A percentile compares a stretch with the other conserved stretches of the same genome.
These are phyloP conservation scores for Marasmius oreades DNA, from an alignment of 1,284 basidiomycete species.

Conservation along the genomic window DNA sequence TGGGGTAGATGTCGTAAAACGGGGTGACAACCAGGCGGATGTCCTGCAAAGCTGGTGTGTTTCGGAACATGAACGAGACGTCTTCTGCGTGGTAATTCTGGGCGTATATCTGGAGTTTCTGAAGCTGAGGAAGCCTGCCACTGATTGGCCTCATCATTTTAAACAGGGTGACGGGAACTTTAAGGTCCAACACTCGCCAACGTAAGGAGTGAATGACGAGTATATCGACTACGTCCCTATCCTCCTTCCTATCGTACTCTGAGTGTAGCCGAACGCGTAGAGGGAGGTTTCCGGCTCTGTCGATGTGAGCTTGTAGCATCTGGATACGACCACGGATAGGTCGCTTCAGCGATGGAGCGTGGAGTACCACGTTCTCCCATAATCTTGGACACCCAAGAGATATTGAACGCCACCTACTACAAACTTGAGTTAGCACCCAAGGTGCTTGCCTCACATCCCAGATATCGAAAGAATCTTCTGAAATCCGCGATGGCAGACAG, in stretches of 20 bases:
- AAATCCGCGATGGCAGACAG: background rate
- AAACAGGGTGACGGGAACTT: background rate
- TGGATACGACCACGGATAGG: background rate
- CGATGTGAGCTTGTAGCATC: background rate
- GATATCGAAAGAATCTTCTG: background rate
- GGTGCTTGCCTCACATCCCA: constrained; percentile 2
- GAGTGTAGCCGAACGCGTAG: background rate
- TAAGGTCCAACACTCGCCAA: background rate
- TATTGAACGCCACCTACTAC: background rate
- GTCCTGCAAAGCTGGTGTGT: background rate
- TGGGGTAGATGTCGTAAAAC: constrained; percentile 1
- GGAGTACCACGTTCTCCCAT: background rate
- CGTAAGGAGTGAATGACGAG: background rate
- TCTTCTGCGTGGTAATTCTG: constrained; percentile 1
- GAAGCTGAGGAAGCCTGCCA: background rate
- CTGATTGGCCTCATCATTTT: background rate
- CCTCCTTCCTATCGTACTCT: constrained; percentile 2
- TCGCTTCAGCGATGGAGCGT: background rate
- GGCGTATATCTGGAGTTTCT: background rate
- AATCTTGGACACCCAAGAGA: background rate
- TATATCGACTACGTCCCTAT: background rate
- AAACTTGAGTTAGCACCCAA: constrained; percentile 2
- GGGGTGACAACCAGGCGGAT: background rate
- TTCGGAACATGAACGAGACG: background rate
- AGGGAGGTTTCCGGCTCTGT: background rate